Base-by-base conservation (phyloP, 805 yeast species). In the Scheffersomyces amazonensis region DNA sequence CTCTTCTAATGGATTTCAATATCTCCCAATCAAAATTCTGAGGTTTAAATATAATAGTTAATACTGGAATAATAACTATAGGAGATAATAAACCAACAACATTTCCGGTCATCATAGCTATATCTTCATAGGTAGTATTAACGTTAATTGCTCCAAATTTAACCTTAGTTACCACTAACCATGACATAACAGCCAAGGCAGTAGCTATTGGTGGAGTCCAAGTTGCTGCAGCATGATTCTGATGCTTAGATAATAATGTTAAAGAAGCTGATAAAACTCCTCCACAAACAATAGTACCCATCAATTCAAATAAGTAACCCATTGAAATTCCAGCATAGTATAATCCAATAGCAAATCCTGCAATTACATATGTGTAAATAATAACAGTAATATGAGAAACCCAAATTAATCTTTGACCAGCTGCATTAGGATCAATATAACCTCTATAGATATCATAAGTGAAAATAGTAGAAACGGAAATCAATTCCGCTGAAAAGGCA, bases 71-170 rank as follows among this genome's bases (percentile, higher is more conserved):
- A 39, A 81, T 71, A 13, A 88, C 60, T 13, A 76, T 53, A 8
- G 96, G 96, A 2, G 90, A 75, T 37, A 80, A 67, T 43, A 89
- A 64, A 0, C 96, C 91, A 36, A 87, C 89, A 34, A 87, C 80
- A 60, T 89, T 89, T 42, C 96, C 96, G 3, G 83, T 81, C 45
- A 88, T 71, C 96, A 90, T 90, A 30, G 96, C 84, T 55, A 86
- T 76, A 59, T 90, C 95, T 46, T 73, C 76, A 48, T 90, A 93
- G n/a, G 95, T 79, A 64, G 57, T 70, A 42, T 50, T 58, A 33
- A 66, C 60, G 27, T 46, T 54, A 19, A 69, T 47, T 1, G 51
- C 16, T 10, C 71, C 71, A 37, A 58, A 60, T 42, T 58, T 48
- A 22, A 43, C 52, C 46, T 62, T 60, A 36, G 73, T 58, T 45